Percentiles rank a stretch among this genome's conserved stretches.
phyloP scores from a whole-genome alignment of 1,139 yeast genomes.

The Suhomyces choctaworum region DNA sequence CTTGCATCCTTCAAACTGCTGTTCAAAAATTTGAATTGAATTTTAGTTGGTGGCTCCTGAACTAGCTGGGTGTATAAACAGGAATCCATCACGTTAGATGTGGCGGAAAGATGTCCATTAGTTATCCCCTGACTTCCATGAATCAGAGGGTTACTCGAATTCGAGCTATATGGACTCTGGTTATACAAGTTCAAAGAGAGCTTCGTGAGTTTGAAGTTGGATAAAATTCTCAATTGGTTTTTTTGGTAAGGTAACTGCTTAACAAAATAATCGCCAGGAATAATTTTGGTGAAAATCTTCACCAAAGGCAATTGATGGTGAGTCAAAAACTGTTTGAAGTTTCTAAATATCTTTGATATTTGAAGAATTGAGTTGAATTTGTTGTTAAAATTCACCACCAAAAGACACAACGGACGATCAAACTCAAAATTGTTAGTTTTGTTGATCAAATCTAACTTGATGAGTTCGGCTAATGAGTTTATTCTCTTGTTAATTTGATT shows the following conservation, averaged over 20 bases:
- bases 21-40: slow-evolving; percentile 54
- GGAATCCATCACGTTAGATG: neutral
- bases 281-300: slow-evolving; percentile 51
- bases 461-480: slow-evolving; percentile 35
- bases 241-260: slow-evolving; percentile 31
- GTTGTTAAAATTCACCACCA: slow-evolving; percentile 47
- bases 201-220: slow-evolving; percentile 49
- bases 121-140: slow-evolving; percentile 1
- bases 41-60: slow-evolving; percentile 45
- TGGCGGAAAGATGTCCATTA: neutral
- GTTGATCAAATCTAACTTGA: slow-evolving; percentile 42
- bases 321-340: slow-evolving; percentile 44
- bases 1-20: slow-evolving; percentile 23
- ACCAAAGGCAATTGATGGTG: slow-evolving; percentile 46
- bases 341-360: slow-evolving; percentile 49
- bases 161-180: slow-evolving; percentile 37
- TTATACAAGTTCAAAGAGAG: slow-evolving; percentile 68
- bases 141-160: neutral
- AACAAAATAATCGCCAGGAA: slow-evolving; percentile 55
- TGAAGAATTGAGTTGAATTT: slow-evolving; percentile 48
- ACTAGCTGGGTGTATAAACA: slow-evolving; percentile 44
- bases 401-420: slow-evolving; percentile 47
- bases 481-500: slow-evolving; percentile 33
- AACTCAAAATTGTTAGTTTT: slow-evolving; percentile 45
- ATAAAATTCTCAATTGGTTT: slow-evolving; percentile 47